These are phyloP conservation scores for Ophiostoma sp. DNA, from an alignment of 2,329 filamentous ascomycete species.

Conservation along the genomic window DNA sequence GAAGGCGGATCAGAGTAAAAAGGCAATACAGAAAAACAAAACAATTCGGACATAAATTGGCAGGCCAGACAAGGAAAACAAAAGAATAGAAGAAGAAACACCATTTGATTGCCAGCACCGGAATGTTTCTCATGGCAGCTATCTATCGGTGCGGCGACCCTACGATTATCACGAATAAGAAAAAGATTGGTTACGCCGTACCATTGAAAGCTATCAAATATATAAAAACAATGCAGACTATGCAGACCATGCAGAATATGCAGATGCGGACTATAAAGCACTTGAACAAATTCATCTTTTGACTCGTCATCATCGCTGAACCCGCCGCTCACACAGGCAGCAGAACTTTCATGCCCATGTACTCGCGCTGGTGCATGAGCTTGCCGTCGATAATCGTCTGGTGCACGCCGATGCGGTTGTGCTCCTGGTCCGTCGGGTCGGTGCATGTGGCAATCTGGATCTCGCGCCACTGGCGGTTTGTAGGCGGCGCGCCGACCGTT, in stretches of 20 bases:
- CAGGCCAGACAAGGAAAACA: not conserved
- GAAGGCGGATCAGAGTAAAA: not conserved
- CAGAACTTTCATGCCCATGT: conserved; percentile 44
- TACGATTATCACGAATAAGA: not conserved
- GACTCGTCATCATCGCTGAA: not conserved
- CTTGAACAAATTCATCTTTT: not conserved
- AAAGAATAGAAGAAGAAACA: not conserved
- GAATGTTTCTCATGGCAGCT: not conserved
- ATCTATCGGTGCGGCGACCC: not conserved
- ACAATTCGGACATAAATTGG: not conserved
- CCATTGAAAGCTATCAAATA: not conserved
- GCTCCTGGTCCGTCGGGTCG: conserved; percentile 39
- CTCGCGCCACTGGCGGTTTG: conserved; percentile 45
- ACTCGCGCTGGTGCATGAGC: conserved; percentile 43
- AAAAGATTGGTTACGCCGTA: not conserved
- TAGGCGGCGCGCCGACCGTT: conserved; percentile 38
- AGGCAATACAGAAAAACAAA: not conserved
- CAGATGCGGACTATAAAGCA: not conserved
- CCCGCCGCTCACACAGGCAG: conserved; percentile 35
- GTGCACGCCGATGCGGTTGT: conserved; percentile 40
- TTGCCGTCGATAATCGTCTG: conserved; percentile 42
- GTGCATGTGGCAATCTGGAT: conserved; percentile 44
- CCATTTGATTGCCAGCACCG: not conserved
- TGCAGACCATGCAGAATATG: not conserved
- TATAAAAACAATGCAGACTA: not conserved